Conservation (phyloP, 1,284 basidiomycete species). For the Irpex rosettiformis region DNA sequence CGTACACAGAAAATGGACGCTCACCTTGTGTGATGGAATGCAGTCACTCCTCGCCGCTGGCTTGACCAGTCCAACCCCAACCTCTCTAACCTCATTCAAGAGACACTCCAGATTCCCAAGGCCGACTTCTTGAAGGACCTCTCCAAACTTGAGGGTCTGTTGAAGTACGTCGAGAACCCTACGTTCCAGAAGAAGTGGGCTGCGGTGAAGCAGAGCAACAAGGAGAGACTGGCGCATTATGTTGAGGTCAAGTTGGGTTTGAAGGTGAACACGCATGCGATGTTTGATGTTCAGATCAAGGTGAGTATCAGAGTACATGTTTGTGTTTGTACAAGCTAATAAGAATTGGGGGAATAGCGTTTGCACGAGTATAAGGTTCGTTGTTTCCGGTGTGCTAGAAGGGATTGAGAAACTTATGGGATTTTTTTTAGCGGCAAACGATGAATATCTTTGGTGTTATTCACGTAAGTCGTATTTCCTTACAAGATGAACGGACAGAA, state of each 20-base stretch:
- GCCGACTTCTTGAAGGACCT: conserved; percentile 80
- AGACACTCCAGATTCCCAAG: conserved; percentile 75
- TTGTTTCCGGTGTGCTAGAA: neutral
- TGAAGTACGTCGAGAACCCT: conserved; percentile 66
- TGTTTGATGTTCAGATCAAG: conserved; percentile 95
- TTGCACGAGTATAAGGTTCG: conserved; percentile 84
- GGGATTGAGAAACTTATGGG: neutral
- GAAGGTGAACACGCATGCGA: conserved; percentile 71
- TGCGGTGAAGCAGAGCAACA: conserved; percentile 83
- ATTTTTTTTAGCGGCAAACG: conserved; percentile 66
- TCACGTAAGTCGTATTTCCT: conserved; percentile 47
- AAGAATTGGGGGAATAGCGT: conserved; percentile 41
- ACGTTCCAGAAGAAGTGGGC: conserved; percentile 78
- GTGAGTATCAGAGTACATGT: too few relatives aligned
- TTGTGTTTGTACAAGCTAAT: too few relatives aligned
- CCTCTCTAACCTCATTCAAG: conserved; percentile 79
- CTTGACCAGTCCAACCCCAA: conserved; percentile 90
- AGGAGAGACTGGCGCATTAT: conserved; percentile 78
- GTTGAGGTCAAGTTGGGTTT: conserved; percentile 75
- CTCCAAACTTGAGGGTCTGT: conserved; percentile 62
- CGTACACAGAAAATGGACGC: conserved; percentile 10
- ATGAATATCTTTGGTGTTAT: conserved; percentile 86
- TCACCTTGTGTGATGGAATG: neutral
- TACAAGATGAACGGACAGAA: neutral
- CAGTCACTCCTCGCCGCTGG: conserved; percentile 85